phyloP scores from a whole-genome alignment of 129 eudicot species.

The Helichrysum umbraculigerum region DNA sequence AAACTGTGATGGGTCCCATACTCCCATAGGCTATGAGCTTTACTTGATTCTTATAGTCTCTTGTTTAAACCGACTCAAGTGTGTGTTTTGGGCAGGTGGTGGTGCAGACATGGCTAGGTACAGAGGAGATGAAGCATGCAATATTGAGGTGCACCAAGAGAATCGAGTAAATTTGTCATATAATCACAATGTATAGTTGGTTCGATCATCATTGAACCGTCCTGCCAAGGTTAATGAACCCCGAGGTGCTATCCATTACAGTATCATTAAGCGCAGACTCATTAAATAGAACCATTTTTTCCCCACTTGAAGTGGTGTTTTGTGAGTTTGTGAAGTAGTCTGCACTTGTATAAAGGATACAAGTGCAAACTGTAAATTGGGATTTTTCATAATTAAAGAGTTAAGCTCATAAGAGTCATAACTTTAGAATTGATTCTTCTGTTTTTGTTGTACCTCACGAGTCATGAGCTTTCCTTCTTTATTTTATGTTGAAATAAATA shows the following conservation, averaged over 20 bases:
- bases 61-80: no score
- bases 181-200: constrained; percentile 14
- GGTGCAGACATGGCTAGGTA: constrained; percentile 38
- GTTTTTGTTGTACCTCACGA: no score
- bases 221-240: background rate
- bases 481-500: background rate
- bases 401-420: background rate
- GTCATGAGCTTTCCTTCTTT: no score
- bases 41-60: no score
- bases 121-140: constrained; percentile 78
- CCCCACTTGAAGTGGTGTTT: constrained; percentile 19
- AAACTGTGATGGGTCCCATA: background rate
- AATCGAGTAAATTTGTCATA: constrained; percentile 29
- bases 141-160: constrained; percentile 59
- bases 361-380: background rate
- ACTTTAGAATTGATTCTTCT: no score
- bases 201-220: background rate
- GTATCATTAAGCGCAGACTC: constrained; percentile 2
- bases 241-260: constrained; percentile 12
- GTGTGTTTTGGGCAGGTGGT: no score
- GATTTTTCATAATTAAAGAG: background rate
- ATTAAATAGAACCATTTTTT: constrained; percentile 15
- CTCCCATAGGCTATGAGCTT: no score
- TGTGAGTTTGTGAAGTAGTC: constrained; percentile 13
- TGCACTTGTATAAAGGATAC: constrained; percentile 7